Base-by-base conservation (phyloP, 345 rosid species). In the Moricandia moricandioides region DNA sequence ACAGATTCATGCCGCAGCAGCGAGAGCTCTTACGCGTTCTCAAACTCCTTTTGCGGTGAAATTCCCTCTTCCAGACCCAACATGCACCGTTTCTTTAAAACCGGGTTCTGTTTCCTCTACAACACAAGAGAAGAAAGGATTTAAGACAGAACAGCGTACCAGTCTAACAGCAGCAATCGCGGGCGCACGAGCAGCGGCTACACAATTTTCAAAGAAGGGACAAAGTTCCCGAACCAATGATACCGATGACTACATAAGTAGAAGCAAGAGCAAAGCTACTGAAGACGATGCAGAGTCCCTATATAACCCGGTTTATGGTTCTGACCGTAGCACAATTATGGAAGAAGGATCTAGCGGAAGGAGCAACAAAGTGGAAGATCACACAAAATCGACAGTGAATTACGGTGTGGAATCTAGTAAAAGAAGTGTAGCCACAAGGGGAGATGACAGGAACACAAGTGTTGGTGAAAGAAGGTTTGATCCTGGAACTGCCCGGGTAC, bases 111-210 rank as follows among this genome's bases (percentile, higher is more conserved):
- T 94, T 54, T 75, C 78, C 8, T 63, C 9, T 6, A 66, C 16
- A 24, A 45, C 18, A 27, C 62, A 75, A 4, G 72, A 78, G 61
- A 79, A 75, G 51, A 81, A 84, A 80, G 30, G 78, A 55, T 33
- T 78, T n/a, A 72, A 60, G 60, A 73, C 55, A 51, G 88, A 80
- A 56, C 74, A 84, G 40, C 83, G 87, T 62, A 83, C 84, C 0
- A 85, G 78, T 78, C 97, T 92, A 29, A 52, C 61, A 72, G 87
- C 86, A 60, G 99, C 97, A 52, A 92, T 90, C 24, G 96, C 89
- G 13, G 92, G 96, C 69, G 99, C 99, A 39, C 85, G 76, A 78
- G 91, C 88, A 65, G 97, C 97, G 6, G 92, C 97, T 27, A 81
- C 88, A 31, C 97, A 92, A 71, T 92, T 86, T 76, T 84, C 86